A percentile compares a stretch with the other conserved stretches of the same genome.
phyloP scores from a whole-genome alignment of 139 green algal genomes.

The Trebouxia sp. region DNA sequence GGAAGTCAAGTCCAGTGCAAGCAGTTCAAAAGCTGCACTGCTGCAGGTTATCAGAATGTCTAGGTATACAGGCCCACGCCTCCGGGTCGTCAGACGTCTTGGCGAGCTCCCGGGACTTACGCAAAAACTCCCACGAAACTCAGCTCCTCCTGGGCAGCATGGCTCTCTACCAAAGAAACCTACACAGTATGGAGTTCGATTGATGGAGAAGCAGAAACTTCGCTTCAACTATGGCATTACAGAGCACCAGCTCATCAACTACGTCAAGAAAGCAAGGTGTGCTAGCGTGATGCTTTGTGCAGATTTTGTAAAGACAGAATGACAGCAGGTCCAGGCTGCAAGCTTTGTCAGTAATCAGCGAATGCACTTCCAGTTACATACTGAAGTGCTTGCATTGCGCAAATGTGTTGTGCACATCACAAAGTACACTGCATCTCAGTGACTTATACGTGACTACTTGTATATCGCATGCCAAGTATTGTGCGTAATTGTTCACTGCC shows the following conservation, averaged over 20 bases:
- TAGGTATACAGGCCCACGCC: constrained; percentile 25
- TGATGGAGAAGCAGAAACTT: constrained; percentile 56
- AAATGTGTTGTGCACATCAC: no score
- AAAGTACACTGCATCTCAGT: no score
- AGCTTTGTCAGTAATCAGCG: no score
- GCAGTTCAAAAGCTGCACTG: neutral
- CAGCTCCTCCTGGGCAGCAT: constrained; percentile 31
- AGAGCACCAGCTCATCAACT: constrained; percentile 44
- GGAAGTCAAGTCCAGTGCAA: no score
- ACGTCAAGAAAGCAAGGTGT: constrained; percentile 40
- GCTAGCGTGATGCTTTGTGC: no score
- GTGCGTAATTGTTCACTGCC: no score
- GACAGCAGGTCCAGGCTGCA: no score
- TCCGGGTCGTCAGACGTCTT: constrained; percentile 1
- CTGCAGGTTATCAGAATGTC: constrained; percentile 31
- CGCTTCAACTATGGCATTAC: constrained; percentile 50
- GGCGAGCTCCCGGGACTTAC: constrained; percentile 40
- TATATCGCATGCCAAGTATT: no score
- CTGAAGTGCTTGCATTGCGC: no score
- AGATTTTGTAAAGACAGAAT: no score
- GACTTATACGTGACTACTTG: no score
- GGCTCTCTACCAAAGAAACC: constrained; percentile 20
- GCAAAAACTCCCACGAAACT: constrained; percentile 37
- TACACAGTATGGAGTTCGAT: constrained; percentile 36
- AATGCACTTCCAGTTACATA: no score